phyloP scores from a whole-genome alignment of 768 basidiomycete species.

The Suillus variegatus region DNA sequence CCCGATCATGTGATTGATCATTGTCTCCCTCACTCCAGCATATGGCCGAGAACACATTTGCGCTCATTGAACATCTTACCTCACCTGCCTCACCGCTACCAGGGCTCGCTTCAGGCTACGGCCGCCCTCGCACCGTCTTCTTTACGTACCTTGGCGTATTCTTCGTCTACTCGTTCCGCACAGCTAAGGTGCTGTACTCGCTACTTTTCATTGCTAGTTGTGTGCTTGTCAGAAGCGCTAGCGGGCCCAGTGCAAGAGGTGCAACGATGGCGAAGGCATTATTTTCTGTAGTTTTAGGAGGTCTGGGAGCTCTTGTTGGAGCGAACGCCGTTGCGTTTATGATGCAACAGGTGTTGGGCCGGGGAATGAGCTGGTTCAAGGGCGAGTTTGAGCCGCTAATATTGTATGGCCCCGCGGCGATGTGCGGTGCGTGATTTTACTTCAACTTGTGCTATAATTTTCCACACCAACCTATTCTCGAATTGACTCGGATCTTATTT shows the following conservation, averaged over 20 bases:
- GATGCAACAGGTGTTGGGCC: constrained; percentile 61
- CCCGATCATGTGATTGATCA: not conserved
- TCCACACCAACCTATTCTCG: not conserved
- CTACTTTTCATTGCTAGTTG: constrained; percentile 49
- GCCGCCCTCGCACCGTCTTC: constrained; percentile 70
- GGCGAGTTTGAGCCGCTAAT: constrained; percentile 62
- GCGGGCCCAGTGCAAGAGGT: constrained; percentile 6
- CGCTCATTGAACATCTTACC: constrained; percentile 74
- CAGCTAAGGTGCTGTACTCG: constrained; percentile 66
- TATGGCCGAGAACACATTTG: constrained; percentile 88
- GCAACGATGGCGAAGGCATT: constrained; percentile 40
- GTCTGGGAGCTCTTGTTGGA: constrained; percentile 57
- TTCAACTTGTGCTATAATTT: too few relatives aligned
- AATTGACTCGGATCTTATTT: not conserved
- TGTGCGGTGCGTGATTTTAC: constrained; percentile 55
- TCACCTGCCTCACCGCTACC: constrained; percentile 71
- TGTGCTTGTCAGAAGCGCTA: constrained; percentile 38
- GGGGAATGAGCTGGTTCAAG: constrained; percentile 85
- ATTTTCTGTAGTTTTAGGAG: constrained; percentile 49
- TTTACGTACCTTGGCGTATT: constrained; percentile 70
- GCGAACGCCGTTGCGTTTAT: constrained; percentile 74
- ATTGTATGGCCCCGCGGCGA: constrained; percentile 74
- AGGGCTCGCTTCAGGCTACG: constrained; percentile 50
- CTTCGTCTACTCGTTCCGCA: constrained; percentile 72
- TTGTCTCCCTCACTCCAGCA: constrained; percentile 47